A percentile compares a stretch with the other conserved stretches of the same genome.
Evolutionary conservation across 805 yeast species (phyloP).

Genomic region (Tetrapisispora taiwanensis): DNA sequence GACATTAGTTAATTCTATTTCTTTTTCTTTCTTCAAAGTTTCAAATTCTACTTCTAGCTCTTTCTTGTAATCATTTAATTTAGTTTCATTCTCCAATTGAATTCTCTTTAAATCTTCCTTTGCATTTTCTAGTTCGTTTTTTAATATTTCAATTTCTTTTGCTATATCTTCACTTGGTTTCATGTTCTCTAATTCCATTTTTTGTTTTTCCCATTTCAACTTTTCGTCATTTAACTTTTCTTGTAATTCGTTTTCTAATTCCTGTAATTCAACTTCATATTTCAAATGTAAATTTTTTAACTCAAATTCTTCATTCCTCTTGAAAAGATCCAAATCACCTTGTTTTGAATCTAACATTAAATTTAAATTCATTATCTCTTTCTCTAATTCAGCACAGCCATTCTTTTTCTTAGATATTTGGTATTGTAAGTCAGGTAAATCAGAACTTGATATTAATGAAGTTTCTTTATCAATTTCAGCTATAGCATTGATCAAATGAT

Average conservation of each 20-base stretch:
- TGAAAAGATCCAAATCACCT: slow-evolving; percentile 12
- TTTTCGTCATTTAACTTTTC: slow-evolving; percentile 10
- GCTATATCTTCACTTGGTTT: slow-evolving; percentile 26
- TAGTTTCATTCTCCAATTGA: slow-evolving; percentile 8
- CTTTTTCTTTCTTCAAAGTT: slow-evolving; percentile 13
- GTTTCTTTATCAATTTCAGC: slow-evolving; percentile 21
- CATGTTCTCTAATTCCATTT: slow-evolving; percentile 19
- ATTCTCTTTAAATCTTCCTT: slow-evolving; percentile 9
- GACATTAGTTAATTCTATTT: slow-evolving; percentile 12
- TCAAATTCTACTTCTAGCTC: slow-evolving; percentile 16
- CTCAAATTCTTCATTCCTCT: slow-evolving; percentile 14
- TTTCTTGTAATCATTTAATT: slow-evolving; percentile 7
- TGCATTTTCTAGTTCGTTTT: slow-evolving; percentile 16
- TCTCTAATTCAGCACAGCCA: slow-evolving; percentile 13
- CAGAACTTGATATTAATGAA: slow-evolving; percentile 9
- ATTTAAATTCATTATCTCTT: slow-evolving; percentile 12
- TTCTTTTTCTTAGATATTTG: slow-evolving; percentile 16
- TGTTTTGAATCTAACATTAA: slow-evolving; percentile 12
- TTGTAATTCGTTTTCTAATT: slow-evolving; percentile 17
- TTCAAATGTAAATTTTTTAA: slow-evolving; percentile 15
- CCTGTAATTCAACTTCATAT: slow-evolving; percentile 17
- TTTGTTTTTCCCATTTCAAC: slow-evolving; percentile 14
- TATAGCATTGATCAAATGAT: slow-evolving; percentile 20
- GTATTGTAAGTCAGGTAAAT: slow-evolving; percentile 19
- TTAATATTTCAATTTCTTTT: slow-evolving; percentile 21